Conservation (phyloP, 1,284 basidiomycete species). For the Malassezia arunalokei region DNA sequence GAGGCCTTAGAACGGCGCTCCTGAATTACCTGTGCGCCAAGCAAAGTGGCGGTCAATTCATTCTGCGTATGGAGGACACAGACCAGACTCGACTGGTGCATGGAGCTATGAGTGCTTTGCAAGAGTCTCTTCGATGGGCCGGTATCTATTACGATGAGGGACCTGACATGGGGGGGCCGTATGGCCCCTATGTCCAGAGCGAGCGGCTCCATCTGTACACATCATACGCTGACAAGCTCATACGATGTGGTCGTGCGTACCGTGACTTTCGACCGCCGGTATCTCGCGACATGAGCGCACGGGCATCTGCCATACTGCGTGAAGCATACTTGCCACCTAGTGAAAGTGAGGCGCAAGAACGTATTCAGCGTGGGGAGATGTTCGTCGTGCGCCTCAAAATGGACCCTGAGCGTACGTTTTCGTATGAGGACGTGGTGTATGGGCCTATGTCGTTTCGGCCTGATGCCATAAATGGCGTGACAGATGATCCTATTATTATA, state of each 20-base stretch:
- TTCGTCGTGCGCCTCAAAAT: conserved; percentile 68
- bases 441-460: conserved; percentile 56
- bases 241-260: conserved; percentile 79
- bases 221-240: conserved; percentile 59
- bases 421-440: conserved; percentile 60
- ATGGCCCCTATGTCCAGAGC: conserved; percentile 54
- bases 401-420: conserved; percentile 13
- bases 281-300: conserved; percentile 55
- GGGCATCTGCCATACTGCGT: conserved; percentile 61
- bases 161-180: conserved; percentile 47
- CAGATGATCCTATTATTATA: conserved; percentile 78
- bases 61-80: conserved; percentile 88
- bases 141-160: conserved; percentile 84
- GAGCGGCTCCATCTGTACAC: conserved; percentile 75
- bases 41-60: conserved; percentile 71
- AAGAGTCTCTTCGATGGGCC: conserved; percentile 73
- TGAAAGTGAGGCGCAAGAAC: conserved; percentile 67
- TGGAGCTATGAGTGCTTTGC: conserved; percentile 69
- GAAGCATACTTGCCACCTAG: conserved; percentile 63
- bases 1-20: conserved; percentile 85
- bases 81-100: conserved; percentile 58
- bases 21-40: conserved; percentile 80
- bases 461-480: conserved; percentile 36
- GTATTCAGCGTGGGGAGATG: conserved; percentile 62
- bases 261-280: conserved; percentile 68